phyloP scores from a whole-genome alignment of 495 filamentous ascomycete genomes.

The Sordaria brevicollis region DNA sequence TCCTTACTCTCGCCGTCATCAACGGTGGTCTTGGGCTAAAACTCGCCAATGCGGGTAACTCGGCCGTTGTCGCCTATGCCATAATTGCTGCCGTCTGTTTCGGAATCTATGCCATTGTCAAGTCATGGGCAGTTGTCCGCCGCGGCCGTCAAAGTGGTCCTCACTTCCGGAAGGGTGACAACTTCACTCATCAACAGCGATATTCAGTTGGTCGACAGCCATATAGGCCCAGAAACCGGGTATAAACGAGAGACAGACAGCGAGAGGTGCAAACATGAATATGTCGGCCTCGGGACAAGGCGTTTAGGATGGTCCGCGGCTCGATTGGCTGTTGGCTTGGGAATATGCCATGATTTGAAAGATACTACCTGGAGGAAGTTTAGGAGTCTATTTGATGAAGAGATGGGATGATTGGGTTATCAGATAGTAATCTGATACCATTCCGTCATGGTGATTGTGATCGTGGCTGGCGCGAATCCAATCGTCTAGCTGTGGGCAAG shows the following conservation, averaged over 20 bases:
- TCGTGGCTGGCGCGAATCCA: not conserved
- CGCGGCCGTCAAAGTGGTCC: not conserved
- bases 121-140: slow-evolving; percentile 6
- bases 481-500: not conserved
- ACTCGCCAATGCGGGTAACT: slow-evolving; percentile 31
- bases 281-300: not conserved
- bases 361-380: not conserved
- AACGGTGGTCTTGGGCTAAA: slow-evolving; percentile 61
- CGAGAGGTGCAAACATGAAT: not conserved
- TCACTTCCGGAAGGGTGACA: not conserved
- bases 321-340: not conserved
- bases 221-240: not conserved
- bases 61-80: slow-evolving; percentile 46
- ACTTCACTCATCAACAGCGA: not conserved
- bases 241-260: not conserved
- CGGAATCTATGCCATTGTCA: slow-evolving; percentile 27
- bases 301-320: not conserved
- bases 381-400: not conserved
- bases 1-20: slow-evolving; percentile 55
- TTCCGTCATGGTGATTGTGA: not conserved
- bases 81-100: slow-evolving; percentile 48
- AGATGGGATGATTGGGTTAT: not conserved
- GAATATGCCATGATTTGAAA: not conserved
- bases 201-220: not conserved
- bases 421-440: not conserved